phyloP scores from a whole-genome alignment of 768 basidiomycete genomes.

The Tephrocybe sp. region DNA sequence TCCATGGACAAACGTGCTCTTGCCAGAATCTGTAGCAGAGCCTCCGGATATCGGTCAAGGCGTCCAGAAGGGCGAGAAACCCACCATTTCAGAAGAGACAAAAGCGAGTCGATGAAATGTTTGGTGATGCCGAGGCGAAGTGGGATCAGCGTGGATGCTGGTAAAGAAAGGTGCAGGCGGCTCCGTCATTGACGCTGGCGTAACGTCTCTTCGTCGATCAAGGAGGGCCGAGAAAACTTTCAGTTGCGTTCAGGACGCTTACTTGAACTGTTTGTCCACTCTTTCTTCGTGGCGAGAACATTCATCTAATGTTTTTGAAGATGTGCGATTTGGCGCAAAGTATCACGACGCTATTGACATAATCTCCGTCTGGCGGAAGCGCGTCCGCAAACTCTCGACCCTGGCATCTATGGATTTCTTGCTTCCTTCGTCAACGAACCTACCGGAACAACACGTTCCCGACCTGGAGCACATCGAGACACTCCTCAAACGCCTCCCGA shows the following conservation, averaged over 20 bases:
- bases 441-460: constrained; percentile 58
- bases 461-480: constrained; percentile 44
- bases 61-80: no score
- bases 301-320: constrained; percentile 52
- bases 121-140: constrained; percentile 44
- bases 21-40: no score
- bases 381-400: constrained; percentile 54
- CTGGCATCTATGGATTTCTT: no score
- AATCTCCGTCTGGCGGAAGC: constrained; percentile 55
- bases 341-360: constrained; percentile 58
- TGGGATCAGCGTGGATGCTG: constrained; percentile 73
- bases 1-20: no score
- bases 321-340: constrained; percentile 57
- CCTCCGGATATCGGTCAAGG: no score
- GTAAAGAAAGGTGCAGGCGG: constrained; percentile 56
- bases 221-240: constrained; percentile 45
- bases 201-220: constrained; percentile 33
- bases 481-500: constrained; percentile 52
- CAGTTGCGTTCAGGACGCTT: constrained; percentile 46
- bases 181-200: constrained; percentile 52
- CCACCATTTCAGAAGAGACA: no score
- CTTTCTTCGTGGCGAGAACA: not conserved
- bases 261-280: constrained; percentile 40
- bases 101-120: constrained; percentile 46
- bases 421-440: constrained; percentile 61